phyloP scores from a whole-genome alignment of 2,329 filamentous ascomycete genomes.

The Colletotrichum echinochloae region DNA sequence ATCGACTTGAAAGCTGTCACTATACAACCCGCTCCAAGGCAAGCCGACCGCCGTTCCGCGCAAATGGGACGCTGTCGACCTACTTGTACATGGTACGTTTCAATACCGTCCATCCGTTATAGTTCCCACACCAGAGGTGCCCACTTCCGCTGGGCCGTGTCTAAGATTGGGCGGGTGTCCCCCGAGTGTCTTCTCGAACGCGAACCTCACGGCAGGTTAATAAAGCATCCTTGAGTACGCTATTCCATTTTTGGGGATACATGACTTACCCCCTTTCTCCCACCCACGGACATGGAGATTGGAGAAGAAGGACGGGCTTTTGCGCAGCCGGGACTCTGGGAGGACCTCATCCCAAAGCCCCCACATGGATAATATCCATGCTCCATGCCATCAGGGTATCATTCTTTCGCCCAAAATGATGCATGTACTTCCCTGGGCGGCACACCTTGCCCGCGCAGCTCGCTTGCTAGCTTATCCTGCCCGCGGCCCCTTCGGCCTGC shows the following conservation, averaged over 20 bases:
- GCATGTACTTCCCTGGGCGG: not conserved
- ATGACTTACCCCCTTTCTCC: not conserved
- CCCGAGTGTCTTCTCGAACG: not conserved
- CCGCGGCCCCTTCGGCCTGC: not conserved
- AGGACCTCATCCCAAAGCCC: constrained; percentile 19
- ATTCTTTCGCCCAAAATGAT: not conserved
- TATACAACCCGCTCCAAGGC: constrained; percentile 20
- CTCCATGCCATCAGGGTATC: constrained; percentile 24
- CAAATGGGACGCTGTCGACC: constrained; percentile 17
- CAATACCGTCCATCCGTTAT: constrained; percentile 25
- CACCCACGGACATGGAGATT: constrained; percentile 31
- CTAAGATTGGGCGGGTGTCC: constrained; percentile 11
- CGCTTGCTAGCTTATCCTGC: not conserved
- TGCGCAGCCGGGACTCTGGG: not conserved
- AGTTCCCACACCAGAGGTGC: not conserved
- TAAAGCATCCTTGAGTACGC: constrained; percentile 6
- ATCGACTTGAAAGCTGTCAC: constrained; percentile 13
- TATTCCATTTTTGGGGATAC: not conserved
- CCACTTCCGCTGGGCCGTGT: constrained; percentile 21
- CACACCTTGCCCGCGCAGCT: not conserved
- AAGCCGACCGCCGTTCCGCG: constrained; percentile 15
- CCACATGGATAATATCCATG: constrained; percentile 39
- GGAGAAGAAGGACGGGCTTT: constrained; percentile 16
- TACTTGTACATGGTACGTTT: constrained; percentile 16
- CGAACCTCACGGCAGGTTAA: constrained; percentile 3